Conservation (phyloP, 352 stramenopile genomes). For the Pythium aquatile region DNA sequence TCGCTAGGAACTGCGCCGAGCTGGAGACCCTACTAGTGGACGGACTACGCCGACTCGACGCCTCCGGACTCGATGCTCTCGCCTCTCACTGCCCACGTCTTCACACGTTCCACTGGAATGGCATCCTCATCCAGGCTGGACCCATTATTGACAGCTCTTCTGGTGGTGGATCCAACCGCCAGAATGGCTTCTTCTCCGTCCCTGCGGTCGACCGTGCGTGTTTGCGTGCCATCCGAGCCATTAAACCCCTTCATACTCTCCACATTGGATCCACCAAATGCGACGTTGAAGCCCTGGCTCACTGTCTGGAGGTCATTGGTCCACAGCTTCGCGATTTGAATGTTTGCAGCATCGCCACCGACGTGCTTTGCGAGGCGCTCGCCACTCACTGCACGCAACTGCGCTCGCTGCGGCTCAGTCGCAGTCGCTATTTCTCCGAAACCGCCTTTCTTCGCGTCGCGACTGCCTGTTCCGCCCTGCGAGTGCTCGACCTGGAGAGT, state of each 20-base stretch:
- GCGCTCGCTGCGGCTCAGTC: constrained; percentile 51
- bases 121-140: constrained; percentile 55
- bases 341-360: constrained; percentile 56
- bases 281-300: constrained; percentile 43
- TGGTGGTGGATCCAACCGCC: not conserved
- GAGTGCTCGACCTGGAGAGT: constrained; percentile 60
- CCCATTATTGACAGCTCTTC: not conserved
- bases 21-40: constrained; percentile 56
- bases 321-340: constrained; percentile 48
- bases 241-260: constrained; percentile 37
- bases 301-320: constrained; percentile 20
- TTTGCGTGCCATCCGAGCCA: constrained; percentile 29
- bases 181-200: constrained; percentile 61
- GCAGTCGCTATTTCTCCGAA: constrained; percentile 71
- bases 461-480: constrained; percentile 33
- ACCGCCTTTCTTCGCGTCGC: constrained; percentile 52
- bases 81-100: constrained; percentile 38
- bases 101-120: constrained; percentile 44
- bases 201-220: constrained; percentile 39
- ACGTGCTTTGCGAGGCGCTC: constrained; percentile 52
- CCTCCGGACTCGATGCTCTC: constrained; percentile 30
- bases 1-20: constrained; percentile 37
- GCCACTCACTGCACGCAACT: constrained; percentile 35
- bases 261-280: constrained; percentile 60
- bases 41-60: constrained; percentile 50